Percentiles rank a stretch among this genome's conserved stretches.
Evolutionary conservation across 805 yeast species (phyloP).

Genomic region (Barnettozyma californica): DNA sequence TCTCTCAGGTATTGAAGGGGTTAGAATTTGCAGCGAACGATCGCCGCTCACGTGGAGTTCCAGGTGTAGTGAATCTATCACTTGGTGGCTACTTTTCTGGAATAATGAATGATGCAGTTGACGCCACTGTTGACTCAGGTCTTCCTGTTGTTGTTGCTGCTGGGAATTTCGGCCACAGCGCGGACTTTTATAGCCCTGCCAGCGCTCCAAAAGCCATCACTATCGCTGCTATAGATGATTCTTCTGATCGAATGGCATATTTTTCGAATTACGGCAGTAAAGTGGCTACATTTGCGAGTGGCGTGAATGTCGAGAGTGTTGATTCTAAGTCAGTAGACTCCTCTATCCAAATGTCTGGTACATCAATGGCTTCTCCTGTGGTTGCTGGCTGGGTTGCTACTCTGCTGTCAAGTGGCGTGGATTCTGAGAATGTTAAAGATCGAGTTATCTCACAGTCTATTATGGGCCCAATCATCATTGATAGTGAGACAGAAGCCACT

Average conservation of each 20-base stretch:
- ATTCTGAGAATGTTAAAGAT: constrained; percentile 30
- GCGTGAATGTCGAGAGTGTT: constrained; percentile 58
- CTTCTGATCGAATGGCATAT: constrained; percentile 58
- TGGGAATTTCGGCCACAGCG: constrained; percentile 72
- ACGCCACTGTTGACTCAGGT: constrained; percentile 68
- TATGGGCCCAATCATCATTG: not conserved
- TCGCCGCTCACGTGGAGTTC: not conserved
- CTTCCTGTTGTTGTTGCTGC: constrained; percentile 75
- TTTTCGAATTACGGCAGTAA: constrained; percentile 88
- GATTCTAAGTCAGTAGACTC: constrained; percentile 26
- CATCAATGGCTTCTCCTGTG: constrained; percentile 77
- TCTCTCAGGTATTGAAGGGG: constrained; percentile 57
- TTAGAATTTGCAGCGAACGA: constrained; percentile 64
- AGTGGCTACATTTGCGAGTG: constrained; percentile 80
- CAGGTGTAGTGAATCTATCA: constrained; percentile 71
- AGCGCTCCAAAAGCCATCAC: constrained; percentile 65
- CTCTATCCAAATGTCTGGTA: constrained; percentile 48
- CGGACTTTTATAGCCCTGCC: constrained; percentile 80
- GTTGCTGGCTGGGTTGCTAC: constrained; percentile 60
- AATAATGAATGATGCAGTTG: constrained; percentile 67
- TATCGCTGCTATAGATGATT: constrained; percentile 84
- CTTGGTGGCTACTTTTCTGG: constrained; percentile 65
- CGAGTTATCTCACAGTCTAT: not conserved
- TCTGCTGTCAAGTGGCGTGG: constrained; percentile 46
- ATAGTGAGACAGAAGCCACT: not conserved